These are phyloP conservation scores for Solanum chacoense DNA, from an alignment of 305 asterid genomes.

Conservation along the genomic window DNA sequence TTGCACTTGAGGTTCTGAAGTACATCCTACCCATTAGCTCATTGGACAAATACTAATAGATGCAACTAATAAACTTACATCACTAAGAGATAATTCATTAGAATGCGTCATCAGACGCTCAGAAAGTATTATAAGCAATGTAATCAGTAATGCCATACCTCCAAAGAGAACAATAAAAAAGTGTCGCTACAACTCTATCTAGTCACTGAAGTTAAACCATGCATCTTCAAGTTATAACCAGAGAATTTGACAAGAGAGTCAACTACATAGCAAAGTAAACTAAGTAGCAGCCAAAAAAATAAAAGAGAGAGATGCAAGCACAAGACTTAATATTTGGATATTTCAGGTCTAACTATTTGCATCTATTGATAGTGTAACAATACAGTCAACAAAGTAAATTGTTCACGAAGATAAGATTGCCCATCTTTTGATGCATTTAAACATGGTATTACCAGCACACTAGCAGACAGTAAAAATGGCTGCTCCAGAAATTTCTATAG, in stretches of 20 bases:
- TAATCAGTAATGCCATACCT: neutral
- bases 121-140: neutral
- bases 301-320: neutral
- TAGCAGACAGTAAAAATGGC: neutral
- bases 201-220: neutral
- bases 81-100: neutral
- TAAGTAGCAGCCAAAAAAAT: neutral
- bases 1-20: neutral
- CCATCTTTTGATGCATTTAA: neutral
- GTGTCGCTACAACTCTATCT: neutral
- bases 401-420: neutral
- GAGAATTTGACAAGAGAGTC: neutral
- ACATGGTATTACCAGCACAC: neutral
- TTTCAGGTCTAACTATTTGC: neutral
- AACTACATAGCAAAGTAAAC: neutral
- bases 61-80: neutral
- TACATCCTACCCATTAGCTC: neutral
- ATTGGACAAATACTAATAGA: neutral
- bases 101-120: neutral
- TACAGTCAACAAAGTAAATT: neutral
- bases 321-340: neutral
- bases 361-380: neutral
- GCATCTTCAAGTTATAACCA: neutral
- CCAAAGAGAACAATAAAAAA: neutral
- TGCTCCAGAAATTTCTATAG: neutral